These are phyloP conservation scores for Naematelia aurantialba DNA, from an alignment of 768 basidiomycete species.

Conservation along the genomic window DNA sequence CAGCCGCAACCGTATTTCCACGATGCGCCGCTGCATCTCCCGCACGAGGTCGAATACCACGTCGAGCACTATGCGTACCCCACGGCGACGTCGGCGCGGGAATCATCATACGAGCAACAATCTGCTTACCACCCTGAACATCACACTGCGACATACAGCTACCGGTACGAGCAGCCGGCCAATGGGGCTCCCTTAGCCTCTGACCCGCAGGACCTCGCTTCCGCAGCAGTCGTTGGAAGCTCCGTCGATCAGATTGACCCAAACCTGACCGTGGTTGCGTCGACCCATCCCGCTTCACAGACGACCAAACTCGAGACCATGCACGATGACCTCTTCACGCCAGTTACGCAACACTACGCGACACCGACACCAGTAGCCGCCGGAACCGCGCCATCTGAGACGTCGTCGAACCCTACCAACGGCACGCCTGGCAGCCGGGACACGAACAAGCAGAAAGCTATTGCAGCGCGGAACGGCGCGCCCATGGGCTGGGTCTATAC, in stretches of 20 bases:
- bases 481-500: conserved; percentile 19
- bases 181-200: no score
- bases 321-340: no score
- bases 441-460: conserved; percentile 12
- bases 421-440: background rate
- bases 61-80: background rate
- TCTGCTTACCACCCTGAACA: background rate
- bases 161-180: background rate
- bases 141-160: background rate
- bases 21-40: background rate
- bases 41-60: background rate
- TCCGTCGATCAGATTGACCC: no score
- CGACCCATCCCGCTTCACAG: background rate
- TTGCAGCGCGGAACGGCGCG: conserved; percentile 14
- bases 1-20: background rate
- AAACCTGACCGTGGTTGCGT: background rate
- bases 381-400: background rate
- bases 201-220: no score
- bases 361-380: background rate
- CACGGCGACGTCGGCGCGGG: background rate
- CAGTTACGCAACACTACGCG: no score
- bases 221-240: no score
- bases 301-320: background rate
- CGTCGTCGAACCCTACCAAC: background rate
- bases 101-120: background rate